Conservation (phyloP, 2,329 filamentous ascomycete species). For the Trichoderma brevicompactum region DNA sequence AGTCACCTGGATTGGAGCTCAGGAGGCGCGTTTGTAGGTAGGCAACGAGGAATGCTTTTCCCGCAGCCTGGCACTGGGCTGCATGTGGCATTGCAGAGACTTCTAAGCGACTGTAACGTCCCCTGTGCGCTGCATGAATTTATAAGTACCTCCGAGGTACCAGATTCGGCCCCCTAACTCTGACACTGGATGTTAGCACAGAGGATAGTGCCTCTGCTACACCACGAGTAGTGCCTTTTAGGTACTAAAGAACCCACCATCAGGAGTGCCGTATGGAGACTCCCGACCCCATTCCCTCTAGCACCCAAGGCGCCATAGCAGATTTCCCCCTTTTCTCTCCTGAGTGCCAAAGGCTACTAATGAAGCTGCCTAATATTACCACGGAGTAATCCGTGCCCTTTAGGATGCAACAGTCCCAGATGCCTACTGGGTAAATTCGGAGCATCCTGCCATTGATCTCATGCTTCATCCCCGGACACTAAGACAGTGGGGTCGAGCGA, state of each 20-base stretch:
- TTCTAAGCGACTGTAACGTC: background rate
- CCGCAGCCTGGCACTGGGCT: conserved; percentile 1
- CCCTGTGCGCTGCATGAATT: background rate
- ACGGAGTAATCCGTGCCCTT: background rate
- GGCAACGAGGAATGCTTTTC: conserved; percentile 22
- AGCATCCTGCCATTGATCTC: background rate
- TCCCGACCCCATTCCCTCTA: conserved; percentile 6
- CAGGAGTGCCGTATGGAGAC: conserved; percentile 14
- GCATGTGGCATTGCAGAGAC: background rate
- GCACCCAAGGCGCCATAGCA: conserved; percentile 9
- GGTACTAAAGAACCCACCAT: conserved; percentile 18
- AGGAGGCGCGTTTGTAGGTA: conserved; percentile 26
- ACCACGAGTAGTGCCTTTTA: conserved; percentile 5
- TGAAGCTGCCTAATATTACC: background rate
- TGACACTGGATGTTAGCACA: conserved; percentile 13
- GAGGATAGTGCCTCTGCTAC: conserved; percentile 8
- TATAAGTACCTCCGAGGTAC: conserved; percentile 10
- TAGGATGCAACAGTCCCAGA: background rate
- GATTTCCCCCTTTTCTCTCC: background rate
- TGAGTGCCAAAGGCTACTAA: background rate
- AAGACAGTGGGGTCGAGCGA: background rate
- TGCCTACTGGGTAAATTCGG: background rate
- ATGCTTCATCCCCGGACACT: background rate
- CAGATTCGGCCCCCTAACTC: background rate
- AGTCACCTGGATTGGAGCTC: conserved; percentile 28